Evolutionary conservation across 2,329 filamentous ascomycete genomes (phyloP), one percentile per base, ranked within the genome.

Genomic region (Didymella exigua): DNA sequence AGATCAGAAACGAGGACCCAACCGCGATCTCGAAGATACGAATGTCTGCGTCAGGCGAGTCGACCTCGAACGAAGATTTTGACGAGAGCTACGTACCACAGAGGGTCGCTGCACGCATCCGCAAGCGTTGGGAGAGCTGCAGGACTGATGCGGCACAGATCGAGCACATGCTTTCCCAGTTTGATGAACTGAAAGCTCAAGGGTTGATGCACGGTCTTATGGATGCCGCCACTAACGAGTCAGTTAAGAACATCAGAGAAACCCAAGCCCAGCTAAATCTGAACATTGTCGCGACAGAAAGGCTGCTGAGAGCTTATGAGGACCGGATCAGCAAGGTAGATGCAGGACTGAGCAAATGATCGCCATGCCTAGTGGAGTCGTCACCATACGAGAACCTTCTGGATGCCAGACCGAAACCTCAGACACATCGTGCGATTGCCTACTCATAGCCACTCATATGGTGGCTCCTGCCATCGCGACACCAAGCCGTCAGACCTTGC

Each of bases 241-340:
- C 49, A 10, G 44, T 40, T 23, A 30, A 53, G 14, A 23, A 33
- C 3, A 21, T 63, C 1, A 29, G 40, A 8, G 26, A 59, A n/a
- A 44, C 51, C n/a, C 26, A 40, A 3, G 51, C 37, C 1, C 30
- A 50, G 9, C 11, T 56, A 24, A 58, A 40, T 16, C 51, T 45
- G 42, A 61, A 64, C 4, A 14, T 66, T 1, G 40, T 59, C 19
- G 62, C 61, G 26, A 61, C 61, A 3, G 59, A 53, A 37, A 45
- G 59, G 14, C 13, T 67, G 38, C 49, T 67, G 19, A 58, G 46
- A 19, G 57, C 58, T 23, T 60, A 60, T 14, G 65, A 66, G 34
- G 57, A 61, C 7, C 49, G 52, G 26, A 27, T 61, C 10, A 26
- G 30, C 1, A 50, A 49, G 51, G 55, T 56, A 23, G 62, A 66